Base-by-base conservation (phyloP, 805 yeast species). In the Grigorovia transvaalensis region DNA sequence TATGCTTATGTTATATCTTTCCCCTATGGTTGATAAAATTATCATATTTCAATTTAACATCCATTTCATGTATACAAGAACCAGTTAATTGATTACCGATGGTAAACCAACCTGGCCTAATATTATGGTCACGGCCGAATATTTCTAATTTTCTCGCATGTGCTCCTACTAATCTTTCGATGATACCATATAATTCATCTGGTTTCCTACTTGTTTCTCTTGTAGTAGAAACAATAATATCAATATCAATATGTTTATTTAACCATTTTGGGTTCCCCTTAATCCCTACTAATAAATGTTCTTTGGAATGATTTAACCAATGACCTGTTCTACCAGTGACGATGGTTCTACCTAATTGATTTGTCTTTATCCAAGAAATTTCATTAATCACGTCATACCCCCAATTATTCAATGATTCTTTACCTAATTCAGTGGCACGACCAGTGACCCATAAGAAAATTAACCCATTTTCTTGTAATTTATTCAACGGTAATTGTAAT, bases 261-360 rank as follows among this genome's bases (percentile, higher is more conserved):
- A 88, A 60, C 95, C 96, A 88, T 40, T 67, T 60, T 0, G 95
- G 89, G 44, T 78, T 64, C 0, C 96, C 97, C 61, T 90, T 90
- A 27, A 85, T 61, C 35, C 96, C 98, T 9, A 91, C 85, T 4
- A 90, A 68, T 45, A 88, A 71, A 64, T 90, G 97, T 66, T 90
- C 98, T 60, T 90, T 90, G 0, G 96, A 85, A 67, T 90, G 98
- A 63, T 90, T 90, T 50, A 90, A 73, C 98, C 98, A 90, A 65
- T 90, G 98, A 0, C 98, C 98, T 0, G 98, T 90, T 56, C 97
- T 72, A 1, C 98, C 98, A 0, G 98, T 91, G 54, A 95, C 89
- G 45, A 90, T 89, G 0, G 96, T 90, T 54, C 96, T 73, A 19
- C 84, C 80, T 54, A 91, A 69, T 64, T 91, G 97, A 65, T 90